Evolutionary conservation across 148 eudicot genomes (phyloP), one percentile per base, ranked within the genome.

Genomic region (Polygonum aviculare): DNA sequence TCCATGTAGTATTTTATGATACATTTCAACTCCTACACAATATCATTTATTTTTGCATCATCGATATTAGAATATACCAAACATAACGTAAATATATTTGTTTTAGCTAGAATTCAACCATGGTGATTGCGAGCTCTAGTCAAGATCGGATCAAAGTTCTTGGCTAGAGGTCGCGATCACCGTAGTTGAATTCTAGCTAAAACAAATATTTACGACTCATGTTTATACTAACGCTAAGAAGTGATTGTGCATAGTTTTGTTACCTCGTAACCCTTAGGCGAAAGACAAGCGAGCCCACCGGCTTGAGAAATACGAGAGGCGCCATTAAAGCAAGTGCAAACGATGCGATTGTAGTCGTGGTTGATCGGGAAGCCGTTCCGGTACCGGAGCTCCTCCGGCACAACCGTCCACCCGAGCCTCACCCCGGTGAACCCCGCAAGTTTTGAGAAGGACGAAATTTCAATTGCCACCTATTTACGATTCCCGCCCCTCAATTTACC

Each of bases 381-480:
- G 67, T 83, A 91, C 4, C 79, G 41, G n/a, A 93, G 88, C 59
- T 89, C 88, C 16, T 86, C 80, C 0, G 94, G 96, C 14, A 93
- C 91, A 74, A 93, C 89, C 7, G 98, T 91, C 98, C 98, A 89
- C 26, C 94, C 94, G 0, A 93, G 88, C 44, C 94, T 86, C 21
- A 91, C 89, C 4, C 98, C 94, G 0, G 98, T 89, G 84, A 93
- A 93, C 36, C 96, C 94, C 11, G 91, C 98, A 12, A 88, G 75
- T 79, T 93, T 89, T 54, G 98, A 91, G 85, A 89, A 93, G 1
- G 98, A 91, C 9, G 91, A 88, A 15, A 93, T 83, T 81, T 93
- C 98, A 14, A 91, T 91, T 15, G 98, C 96, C 18, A 93, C 97
- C 60, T 54, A 19, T 54, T 48, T 12, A 48, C 14, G 2, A 47